Evolutionary conservation across 805 yeast species (phyloP), one percentile per base, ranked within the genome.

Genomic region (Clavispora carvajalis): DNA sequence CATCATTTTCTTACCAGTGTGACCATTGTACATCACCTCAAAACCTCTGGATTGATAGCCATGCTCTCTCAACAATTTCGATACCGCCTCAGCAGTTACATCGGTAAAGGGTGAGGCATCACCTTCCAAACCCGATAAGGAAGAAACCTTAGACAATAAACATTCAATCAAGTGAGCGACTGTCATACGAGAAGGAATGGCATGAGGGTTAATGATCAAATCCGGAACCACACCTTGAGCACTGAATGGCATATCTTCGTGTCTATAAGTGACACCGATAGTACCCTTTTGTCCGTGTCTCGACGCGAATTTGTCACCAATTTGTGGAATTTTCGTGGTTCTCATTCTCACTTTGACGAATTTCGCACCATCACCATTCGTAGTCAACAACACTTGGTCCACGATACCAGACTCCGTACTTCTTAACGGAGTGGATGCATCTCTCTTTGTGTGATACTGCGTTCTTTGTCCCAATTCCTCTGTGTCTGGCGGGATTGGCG

Each of bases 251-350:
- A 93, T 91, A 63, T 93, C 99, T 66, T 93, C 99, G 63, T 91
- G 93, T 63, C 97, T 80, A 62, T 91, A 93, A 0, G 99, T 93
- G 48, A 93, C 93, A 82, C 99, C 99, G 66, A 93, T 90, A 16
- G 99, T 93, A 83, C 99, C 99, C 73, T 93, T 93, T 69, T 93
- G 99, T 63, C 99, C 99, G 76, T 93, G 99, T 71, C 99, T 86
- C 31, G 98, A 91, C 6, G 99, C 98, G 69, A 93, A 93, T 69
- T 93, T 93, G 68, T 93, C 99, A 67, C 99, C 99, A 67, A 93
- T 91, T 69, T 93, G 99, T 10, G 99, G 99, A 35, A 91, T 77
- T 69, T 95, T 93, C 4, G 99, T 93, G 1, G 99, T 93, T 76
- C 99, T 86, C 88, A 95, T 93, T 70, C 99, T 81, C 36, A 93